phyloP scores from a whole-genome alignment of 148 eudicot genomes.

The Rhododendron williamsianum region DNA sequence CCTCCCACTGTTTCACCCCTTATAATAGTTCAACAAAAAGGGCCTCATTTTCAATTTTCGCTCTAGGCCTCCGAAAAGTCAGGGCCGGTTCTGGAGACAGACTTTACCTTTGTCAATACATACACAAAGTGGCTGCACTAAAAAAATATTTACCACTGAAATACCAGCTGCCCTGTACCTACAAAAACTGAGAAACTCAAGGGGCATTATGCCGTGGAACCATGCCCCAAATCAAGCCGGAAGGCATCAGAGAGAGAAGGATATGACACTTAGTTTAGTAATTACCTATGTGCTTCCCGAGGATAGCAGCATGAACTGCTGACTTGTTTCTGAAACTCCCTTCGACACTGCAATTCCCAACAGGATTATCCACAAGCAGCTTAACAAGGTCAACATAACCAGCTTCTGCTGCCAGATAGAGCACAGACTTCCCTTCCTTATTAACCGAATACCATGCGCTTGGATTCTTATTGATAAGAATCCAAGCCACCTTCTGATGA shows the following conservation, averaged over 20 bases:
- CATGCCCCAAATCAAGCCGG: neutral
- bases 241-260: too few species aligned
- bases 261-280: neutral
- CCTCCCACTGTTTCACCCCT: too few species aligned
- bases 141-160: neutral
- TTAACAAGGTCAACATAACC: constrained; percentile 19
- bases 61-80: too few species aligned
- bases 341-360: neutral
- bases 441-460: constrained; percentile 16
- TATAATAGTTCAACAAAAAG: too few species aligned
- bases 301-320: constrained; percentile 29
- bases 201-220: too few species aligned
- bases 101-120: too few species aligned
- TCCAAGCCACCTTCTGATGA: constrained; percentile 21
- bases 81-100: too few species aligned
- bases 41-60: too few species aligned
- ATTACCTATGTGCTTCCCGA: constrained; percentile 15
- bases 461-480: constrained; percentile 10
- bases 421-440: constrained; percentile 22
- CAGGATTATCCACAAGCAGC: constrained; percentile 23
- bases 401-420: constrained; percentile 32
- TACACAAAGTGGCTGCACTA: too few species aligned
- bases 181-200: too few species aligned
- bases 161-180: neutral
- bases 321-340: constrained; percentile 17